A percentile compares a stretch with the other conserved stretches of the same genome.
phyloP scores from a whole-genome alignment of 768 basidiomycete genomes.

The Stropharia rugosoannulata region DNA sequence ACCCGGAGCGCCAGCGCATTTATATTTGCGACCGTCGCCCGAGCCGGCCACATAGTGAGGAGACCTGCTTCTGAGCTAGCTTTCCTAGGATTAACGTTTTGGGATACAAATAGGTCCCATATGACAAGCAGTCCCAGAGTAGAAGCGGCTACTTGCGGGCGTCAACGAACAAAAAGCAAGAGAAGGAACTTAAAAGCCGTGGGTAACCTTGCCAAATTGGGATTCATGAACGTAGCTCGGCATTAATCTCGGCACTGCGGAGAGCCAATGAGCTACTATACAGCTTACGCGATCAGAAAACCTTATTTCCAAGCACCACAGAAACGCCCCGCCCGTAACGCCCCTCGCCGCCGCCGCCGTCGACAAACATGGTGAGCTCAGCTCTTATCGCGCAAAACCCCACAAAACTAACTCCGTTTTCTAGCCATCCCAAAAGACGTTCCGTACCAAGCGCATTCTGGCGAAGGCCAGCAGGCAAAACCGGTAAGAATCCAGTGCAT shows the following conservation, averaged over 20 bases:
- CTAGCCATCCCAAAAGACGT: constrained; percentile 98
- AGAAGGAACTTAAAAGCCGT: no score
- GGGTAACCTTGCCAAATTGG: no score
- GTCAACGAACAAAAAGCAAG: no score
- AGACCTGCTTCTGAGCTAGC: not conserved
- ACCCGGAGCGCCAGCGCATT: constrained; percentile 45
- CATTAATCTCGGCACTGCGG: not conserved
- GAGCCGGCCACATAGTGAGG: constrained; percentile 71
- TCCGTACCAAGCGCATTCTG: constrained; percentile 95
- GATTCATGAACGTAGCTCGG: not conserved
- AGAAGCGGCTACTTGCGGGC: no score
- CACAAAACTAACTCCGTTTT: constrained; percentile 1
- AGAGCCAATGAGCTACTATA: constrained; percentile 30
- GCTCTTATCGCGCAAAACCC: constrained; percentile 1
- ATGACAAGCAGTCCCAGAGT: constrained; percentile 43
- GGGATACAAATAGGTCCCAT: constrained; percentile 44
- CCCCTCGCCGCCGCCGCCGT: constrained; percentile 32
- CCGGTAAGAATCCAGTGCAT: constrained; percentile 52
- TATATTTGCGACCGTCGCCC: constrained; percentile 62
- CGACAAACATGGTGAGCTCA: constrained; percentile 49
- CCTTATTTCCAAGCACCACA: constrained; percentile 30
- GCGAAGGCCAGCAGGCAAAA: constrained; percentile 97
- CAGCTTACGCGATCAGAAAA: constrained; percentile 29
- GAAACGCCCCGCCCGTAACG: constrained; percentile 20
- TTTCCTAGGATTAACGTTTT: not conserved